Base-by-base conservation (phyloP, 768 basidiomycete species). In the Leccinum disarticulatum region DNA sequence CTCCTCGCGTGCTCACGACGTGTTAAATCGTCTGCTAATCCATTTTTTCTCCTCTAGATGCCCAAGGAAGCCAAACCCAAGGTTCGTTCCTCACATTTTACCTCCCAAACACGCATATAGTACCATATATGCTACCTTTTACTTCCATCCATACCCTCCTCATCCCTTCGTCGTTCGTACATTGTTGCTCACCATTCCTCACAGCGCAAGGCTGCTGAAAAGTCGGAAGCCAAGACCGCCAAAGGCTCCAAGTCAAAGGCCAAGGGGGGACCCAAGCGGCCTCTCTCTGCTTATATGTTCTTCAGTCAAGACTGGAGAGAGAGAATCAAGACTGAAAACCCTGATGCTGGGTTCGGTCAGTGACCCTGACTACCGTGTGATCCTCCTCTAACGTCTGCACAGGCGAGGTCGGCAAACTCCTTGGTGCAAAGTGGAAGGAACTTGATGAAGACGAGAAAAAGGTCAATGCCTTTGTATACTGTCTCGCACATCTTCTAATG, bases 261-360 rank as follows among this genome's bases (percentile, higher is more conserved):
- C 49, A 73, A 73, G 64, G 72, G 73, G 15, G 72, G 72, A 0
- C 94, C 93, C 61, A 97, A 98, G 80, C 87, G 95, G 56, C 90
- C 93, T 0, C 82, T 97, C 50, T 97, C 95, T 31, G 94, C 96
- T 43, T 98, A 97, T 80, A 97, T 98, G 96, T 95, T 95, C 89
- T 98, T 98, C 83, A 88, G 86, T 68, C 91, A 95, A 75, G 95
- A 94, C 75, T 90, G 93, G 91, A 85, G 95, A 72, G 91, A 95
- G 77, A 85, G 90, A 73, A 91, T 98, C 83, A 96, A 95, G 87
- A 71, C 84, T 59, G 94, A 97, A 79, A 96, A 98, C 79, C 95
- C 95, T 52, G 93, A 95, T 60, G 94, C 93, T 30, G 83, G 88
- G 57, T 98, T 98, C 70, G 95, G 95, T 91, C 65, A 61, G 70